Percentiles rank a stretch among this genome's conserved stretches.
These are phyloP conservation scores for Diaporthe ilicicola DNA, from an alignment of 2,329 filamentous ascomycete genomes.

Conservation along the genomic window DNA sequence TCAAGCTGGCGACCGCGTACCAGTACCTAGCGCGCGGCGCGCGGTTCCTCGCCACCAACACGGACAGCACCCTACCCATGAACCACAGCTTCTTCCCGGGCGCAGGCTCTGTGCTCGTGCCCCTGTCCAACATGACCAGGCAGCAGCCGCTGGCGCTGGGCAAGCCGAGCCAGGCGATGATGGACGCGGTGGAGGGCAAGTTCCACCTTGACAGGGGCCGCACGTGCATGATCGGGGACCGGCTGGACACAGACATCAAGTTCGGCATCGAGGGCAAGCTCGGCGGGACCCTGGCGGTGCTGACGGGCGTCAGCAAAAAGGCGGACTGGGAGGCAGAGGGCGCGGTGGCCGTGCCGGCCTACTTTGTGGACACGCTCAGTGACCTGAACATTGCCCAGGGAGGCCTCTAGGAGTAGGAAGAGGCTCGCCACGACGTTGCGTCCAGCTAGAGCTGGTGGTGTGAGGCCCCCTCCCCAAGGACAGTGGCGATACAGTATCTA, in stretches of 20 bases:
- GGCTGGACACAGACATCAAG: slow-evolving; percentile 93
- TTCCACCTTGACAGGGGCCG: slow-evolving; percentile 85
- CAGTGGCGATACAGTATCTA: neutral
- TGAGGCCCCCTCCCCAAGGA: neutral
- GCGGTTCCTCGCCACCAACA: slow-evolving; percentile 90
- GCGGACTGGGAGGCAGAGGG: slow-evolving; percentile 80
- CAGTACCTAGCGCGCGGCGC: slow-evolving; percentile 88
- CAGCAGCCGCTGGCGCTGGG: slow-evolving; percentile 81
- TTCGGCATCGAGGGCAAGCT: slow-evolving; percentile 92
- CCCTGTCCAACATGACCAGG: slow-evolving; percentile 76
- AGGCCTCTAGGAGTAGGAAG: neutral
- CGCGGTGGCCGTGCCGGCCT: slow-evolving; percentile 76
- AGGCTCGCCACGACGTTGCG: neutral
- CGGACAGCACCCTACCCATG: slow-evolving; percentile 87
- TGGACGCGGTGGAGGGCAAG: slow-evolving; percentile 97
- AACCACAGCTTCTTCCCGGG: slow-evolving; percentile 88
- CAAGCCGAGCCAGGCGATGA: slow-evolving; percentile 98
- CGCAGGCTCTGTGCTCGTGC: slow-evolving; percentile 83
- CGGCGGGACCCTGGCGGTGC: slow-evolving; percentile 88
- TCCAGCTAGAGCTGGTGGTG: neutral
- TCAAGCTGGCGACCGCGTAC: slow-evolving; percentile 85
- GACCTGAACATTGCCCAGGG: slow-evolving; percentile 69
- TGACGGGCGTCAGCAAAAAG: slow-evolving; percentile 89
- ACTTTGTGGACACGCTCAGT: slow-evolving; percentile 84
- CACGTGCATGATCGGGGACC: slow-evolving; percentile 96